Percentiles rank a stretch among this genome's conserved stretches.
Evolutionary conservation across 306 rosid genomes (phyloP).

Genomic region (Casuarina cunninghamiana): DNA sequence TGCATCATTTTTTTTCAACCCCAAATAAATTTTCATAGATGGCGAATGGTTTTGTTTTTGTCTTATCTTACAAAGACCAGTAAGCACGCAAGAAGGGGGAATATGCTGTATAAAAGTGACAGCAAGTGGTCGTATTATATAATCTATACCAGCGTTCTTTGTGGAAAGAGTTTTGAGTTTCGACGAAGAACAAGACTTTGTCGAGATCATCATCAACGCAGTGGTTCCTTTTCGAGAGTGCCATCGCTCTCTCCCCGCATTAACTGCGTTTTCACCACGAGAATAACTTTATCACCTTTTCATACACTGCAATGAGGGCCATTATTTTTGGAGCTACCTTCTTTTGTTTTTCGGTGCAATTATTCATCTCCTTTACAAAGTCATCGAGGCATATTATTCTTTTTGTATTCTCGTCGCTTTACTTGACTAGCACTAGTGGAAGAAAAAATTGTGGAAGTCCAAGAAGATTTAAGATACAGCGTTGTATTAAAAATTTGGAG

Average conservation of each 20-base stretch:
- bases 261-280: not conserved
- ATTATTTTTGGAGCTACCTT: not conserved
- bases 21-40: not conserved
- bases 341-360: not conserved
- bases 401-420: not conserved
- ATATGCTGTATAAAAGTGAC: too few relatives aligned
- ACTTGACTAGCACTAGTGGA: too few relatives aligned
- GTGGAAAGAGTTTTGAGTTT: not conserved
- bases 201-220: not conserved
- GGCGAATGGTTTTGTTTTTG: not conserved
- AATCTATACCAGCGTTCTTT: too few relatives aligned
- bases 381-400: not conserved
- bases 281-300: not conserved
- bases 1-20: not conserved
- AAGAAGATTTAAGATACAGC: constrained; percentile 24
- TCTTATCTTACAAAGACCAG: too few relatives aligned
- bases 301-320: too few relatives aligned
- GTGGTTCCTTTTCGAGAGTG: not conserved
- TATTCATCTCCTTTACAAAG: not conserved
- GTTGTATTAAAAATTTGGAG: too few relatives aligned
- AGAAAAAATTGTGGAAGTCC: not conserved
- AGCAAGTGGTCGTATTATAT: too few relatives aligned
- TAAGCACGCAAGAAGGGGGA: too few relatives aligned
- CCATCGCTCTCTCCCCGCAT: not conserved
- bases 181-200: not conserved